phyloP scores from a whole-genome alignment of 2,329 filamentous ascomycete species.

The Verticillium tricorpus region DNA sequence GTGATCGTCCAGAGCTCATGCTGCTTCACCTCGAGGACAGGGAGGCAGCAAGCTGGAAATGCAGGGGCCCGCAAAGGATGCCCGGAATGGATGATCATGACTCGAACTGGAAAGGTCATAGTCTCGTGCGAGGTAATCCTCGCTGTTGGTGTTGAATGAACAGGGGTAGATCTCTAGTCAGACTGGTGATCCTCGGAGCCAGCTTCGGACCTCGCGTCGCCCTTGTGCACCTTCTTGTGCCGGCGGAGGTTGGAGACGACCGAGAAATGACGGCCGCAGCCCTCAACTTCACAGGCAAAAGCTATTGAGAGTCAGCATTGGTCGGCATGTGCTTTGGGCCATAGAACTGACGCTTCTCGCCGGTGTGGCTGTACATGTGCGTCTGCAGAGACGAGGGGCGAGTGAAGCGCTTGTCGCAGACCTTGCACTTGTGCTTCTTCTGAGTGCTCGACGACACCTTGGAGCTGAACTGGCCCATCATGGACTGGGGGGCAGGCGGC shows the following conservation, averaged over 20 bases:
- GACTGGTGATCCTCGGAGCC: constrained; percentile 61
- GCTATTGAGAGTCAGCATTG: constrained; percentile 45
- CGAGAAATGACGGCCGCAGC: constrained; percentile 92
- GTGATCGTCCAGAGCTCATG: background rate
- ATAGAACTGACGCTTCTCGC: constrained; percentile 82
- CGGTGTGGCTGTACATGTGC: constrained; percentile 98
- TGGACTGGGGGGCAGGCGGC: constrained; percentile 84
- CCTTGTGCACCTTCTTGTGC: constrained; percentile 94
- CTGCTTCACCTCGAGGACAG: background rate
- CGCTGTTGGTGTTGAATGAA: background rate
- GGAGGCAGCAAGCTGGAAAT: background rate
- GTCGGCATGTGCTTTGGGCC: background rate
- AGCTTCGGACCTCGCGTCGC: constrained; percentile 59
- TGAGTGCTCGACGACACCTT: constrained; percentile 93
- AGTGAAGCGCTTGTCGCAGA: constrained; percentile 97
- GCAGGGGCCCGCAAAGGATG: background rate
- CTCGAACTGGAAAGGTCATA: constrained; percentile 11
- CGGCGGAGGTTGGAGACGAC: constrained; percentile 93
- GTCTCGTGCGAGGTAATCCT: constrained; percentile 9
- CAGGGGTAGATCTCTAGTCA: constrained; percentile 33
- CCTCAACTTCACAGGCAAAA: constrained; percentile 90
- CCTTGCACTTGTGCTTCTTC: constrained; percentile 99
- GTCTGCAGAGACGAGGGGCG: constrained; percentile 91
- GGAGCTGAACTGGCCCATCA: constrained; percentile 99
- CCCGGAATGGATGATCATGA: constrained; percentile 7